phyloP scores from a whole-genome alignment of 1,139 yeast genomes.

The Hyphopichia fennica region DNA sequence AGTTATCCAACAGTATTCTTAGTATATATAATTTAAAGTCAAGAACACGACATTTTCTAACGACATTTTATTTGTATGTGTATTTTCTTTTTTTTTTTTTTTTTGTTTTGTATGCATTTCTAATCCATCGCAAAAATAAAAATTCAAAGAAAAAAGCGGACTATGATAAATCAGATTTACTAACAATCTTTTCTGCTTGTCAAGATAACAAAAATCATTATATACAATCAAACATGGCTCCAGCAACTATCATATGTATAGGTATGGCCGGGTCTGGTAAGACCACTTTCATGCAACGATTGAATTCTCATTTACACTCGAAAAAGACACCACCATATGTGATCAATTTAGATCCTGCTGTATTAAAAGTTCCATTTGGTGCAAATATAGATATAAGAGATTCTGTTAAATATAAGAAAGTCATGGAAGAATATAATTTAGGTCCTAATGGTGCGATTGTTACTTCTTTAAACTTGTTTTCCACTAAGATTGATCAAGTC shows the following conservation, averaged over 20 bases:
- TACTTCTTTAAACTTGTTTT: slow-evolving; percentile 85
- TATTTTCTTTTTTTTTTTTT: neutral
- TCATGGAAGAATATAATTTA: slow-evolving; percentile 86
- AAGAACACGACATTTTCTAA: slow-evolving; percentile 1
- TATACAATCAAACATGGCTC: slow-evolving; percentile 36
- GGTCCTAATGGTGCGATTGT: slow-evolving; percentile 99
- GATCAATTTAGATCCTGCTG: slow-evolving; percentile 95
- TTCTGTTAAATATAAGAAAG: slow-evolving; percentile 92
- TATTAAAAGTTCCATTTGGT: slow-evolving; percentile 84
- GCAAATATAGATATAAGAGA: slow-evolving; percentile 96
- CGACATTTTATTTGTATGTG: neutral
- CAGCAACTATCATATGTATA: slow-evolving; percentile 75
- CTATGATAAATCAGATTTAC: no score
- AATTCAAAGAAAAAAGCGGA: neutral
- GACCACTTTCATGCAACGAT: slow-evolving; percentile 95
- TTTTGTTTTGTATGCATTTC: slow-evolving; percentile 2
- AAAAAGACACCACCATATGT: slow-evolving; percentile 80
- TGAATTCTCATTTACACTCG: slow-evolving; percentile 83
- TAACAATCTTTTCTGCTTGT: neutral
- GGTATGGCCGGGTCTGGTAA: slow-evolving; percentile 99
- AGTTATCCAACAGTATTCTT: slow-evolving; percentile 34
- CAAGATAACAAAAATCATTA: neutral
- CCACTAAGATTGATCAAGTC: slow-evolving; percentile 97
- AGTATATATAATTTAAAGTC: neutral
- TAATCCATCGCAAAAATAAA: slow-evolving; percentile 8